phyloP scores from a whole-genome alignment of 441 rosid species.

The Populus hybrid region DNA sequence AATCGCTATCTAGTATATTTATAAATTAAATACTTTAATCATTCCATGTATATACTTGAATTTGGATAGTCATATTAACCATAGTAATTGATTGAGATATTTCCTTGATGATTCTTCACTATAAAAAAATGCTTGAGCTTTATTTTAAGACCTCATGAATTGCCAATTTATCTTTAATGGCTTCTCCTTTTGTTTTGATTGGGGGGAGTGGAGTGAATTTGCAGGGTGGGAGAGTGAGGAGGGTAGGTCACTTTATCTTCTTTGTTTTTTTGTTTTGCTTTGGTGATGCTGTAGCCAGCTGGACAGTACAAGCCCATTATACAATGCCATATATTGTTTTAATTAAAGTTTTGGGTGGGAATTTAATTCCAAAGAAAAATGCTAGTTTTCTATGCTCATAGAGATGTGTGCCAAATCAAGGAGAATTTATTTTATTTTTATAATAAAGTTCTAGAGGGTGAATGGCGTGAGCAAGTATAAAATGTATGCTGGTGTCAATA shows the following conservation, averaged over 20 bases:
- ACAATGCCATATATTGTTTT: neutral
- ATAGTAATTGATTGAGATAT: too few species aligned
- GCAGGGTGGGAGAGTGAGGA: neutral
- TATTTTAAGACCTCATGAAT: too few species aligned
- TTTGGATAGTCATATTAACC: too few species aligned
- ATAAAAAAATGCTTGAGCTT: too few species aligned
- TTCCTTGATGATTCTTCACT: too few species aligned
- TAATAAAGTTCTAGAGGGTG: neutral
- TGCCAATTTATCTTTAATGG: too few species aligned
- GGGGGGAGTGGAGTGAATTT: neutral
- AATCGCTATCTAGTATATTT: too few species aligned
- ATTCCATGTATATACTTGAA: too few species aligned
- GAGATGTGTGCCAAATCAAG: conserved; percentile 21
- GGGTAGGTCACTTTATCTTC: conserved; percentile 16
- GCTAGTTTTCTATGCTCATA: neutral
- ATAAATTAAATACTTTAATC: too few species aligned
- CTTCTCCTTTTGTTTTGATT: neutral
- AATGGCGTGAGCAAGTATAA: neutral
- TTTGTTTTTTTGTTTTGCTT: conserved; percentile 2
- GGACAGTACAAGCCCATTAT: conserved; percentile 11
- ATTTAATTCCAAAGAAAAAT: conserved; percentile 18
- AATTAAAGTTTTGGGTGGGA: neutral
- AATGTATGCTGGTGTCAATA: neutral
- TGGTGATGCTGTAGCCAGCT: conserved; percentile 34
- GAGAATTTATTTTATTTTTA: too few species aligned